Evolutionary conservation across 1,284 basidiomycete genomes (phyloP).

Genomic region (Sanghuangporus baumii): DNA sequence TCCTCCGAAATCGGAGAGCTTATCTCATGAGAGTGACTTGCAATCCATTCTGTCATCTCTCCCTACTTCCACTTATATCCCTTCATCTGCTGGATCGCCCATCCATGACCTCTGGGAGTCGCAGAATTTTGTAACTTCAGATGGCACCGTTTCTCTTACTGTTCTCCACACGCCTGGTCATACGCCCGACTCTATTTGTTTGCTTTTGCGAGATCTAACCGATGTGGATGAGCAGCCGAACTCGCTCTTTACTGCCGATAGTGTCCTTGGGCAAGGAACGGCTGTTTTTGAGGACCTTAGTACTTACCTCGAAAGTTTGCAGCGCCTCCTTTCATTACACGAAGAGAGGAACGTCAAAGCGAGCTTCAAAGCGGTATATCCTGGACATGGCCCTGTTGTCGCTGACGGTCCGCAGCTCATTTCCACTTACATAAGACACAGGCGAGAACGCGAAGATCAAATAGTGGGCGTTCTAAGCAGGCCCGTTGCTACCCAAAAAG

Average conservation of each 20-base stretch:
- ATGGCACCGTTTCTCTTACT: conserved; percentile 33
- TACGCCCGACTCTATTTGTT: conserved; percentile 79
- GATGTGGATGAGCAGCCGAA: conserved; percentile 37
- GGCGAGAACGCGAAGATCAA: conserved; percentile 78
- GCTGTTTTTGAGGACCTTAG: conserved; percentile 86
- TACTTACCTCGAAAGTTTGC: conserved; percentile 67
- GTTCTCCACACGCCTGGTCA: conserved; percentile 90
- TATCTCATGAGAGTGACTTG: conserved; percentile 29
- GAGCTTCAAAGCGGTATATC: conserved; percentile 58
- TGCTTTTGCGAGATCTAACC: conserved; percentile 44
- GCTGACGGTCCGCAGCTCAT: conserved; percentile 54
- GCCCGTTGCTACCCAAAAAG: conserved; percentile 22
- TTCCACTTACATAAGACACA: conserved; percentile 73
- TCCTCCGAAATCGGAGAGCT: conserved; percentile 24
- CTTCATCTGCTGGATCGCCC: conserved; percentile 33
- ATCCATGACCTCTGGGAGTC: conserved; percentile 55
- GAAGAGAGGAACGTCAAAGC: conserved; percentile 23
- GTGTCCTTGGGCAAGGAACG: conserved; percentile 87
- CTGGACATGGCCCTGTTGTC: conserved; percentile 84
- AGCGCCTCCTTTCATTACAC: conserved; percentile 47
- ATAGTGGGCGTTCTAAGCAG: conserved; percentile 56
- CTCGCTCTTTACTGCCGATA: conserved; percentile 85
- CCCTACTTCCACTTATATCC: conserved; percentile 38
- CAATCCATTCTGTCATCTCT: conserved; percentile 40
- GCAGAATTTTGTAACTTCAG: conserved; percentile 37